Evolutionary conservation across 805 yeast species (phyloP).

Genomic region (Hanseniaspora jakobsenii): DNA sequence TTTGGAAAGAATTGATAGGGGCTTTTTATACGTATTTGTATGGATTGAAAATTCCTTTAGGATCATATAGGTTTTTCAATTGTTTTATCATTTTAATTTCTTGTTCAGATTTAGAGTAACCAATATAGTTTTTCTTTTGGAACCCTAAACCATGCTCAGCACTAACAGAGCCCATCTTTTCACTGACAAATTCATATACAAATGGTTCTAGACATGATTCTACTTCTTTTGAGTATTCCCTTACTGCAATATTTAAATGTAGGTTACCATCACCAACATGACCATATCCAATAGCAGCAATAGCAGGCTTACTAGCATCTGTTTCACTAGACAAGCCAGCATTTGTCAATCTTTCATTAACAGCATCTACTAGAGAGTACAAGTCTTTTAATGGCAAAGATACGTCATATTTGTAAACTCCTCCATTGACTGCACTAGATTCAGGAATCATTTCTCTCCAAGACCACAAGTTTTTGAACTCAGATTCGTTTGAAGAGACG

Average conservation of each 20-base stretch:
- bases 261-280: slow-evolving; percentile 96
- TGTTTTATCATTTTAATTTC: slow-evolving; percentile 68
- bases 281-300: slow-evolving; percentile 91
- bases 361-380: slow-evolving; percentile 72
- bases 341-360: slow-evolving; percentile 46
- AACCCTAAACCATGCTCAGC: slow-evolving; percentile 98
- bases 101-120: slow-evolving; percentile 63
- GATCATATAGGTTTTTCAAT: slow-evolving; percentile 74
- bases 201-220: slow-evolving; percentile 83
- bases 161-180: slow-evolving; percentile 71
- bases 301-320: slow-evolving; percentile 53
- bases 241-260: slow-evolving; percentile 84
- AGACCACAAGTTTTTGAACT: slow-evolving; percentile 69
- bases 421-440: slow-evolving; percentile 73
- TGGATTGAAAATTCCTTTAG: slow-evolving; percentile 85
- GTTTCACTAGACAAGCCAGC: slow-evolving; percentile 52
- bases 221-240: slow-evolving; percentile 66
- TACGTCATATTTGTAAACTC: slow-evolving; percentile 94
- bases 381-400: slow-evolving; percentile 74
- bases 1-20: background rate
- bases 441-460: slow-evolving; percentile 96
- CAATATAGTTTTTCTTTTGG: slow-evolving; percentile 84
- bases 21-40: slow-evolving; percentile 62
- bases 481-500: slow-evolving; percentile 90
- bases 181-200: slow-evolving; percentile 77